Evolutionary conservation across 1,284 basidiomycete species (phyloP).

Genomic region (Cryptococcus sp.): DNA sequence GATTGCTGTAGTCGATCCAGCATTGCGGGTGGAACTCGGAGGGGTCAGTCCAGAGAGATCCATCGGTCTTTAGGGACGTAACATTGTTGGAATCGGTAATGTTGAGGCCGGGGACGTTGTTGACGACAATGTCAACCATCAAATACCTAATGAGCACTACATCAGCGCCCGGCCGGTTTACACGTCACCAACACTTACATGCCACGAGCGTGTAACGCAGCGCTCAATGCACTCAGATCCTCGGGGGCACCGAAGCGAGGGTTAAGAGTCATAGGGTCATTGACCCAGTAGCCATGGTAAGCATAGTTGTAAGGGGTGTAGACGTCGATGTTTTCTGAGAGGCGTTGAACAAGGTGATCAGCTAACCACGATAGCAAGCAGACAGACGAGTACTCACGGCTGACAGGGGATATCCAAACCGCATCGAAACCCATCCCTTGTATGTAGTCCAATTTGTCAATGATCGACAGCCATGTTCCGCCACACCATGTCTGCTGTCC

Average conservation of each 20-base stretch:
- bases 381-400: slow-evolving; percentile 20
- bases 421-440: slow-evolving; percentile 75
- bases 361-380: neutral
- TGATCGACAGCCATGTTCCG: slow-evolving; percentile 73
- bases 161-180: neutral
- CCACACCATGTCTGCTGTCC: slow-evolving; percentile 61
- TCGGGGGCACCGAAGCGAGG: slow-evolving; percentile 66
- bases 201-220: slow-evolving; percentile 65
- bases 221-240: slow-evolving; percentile 67
- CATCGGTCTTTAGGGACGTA: slow-evolving; percentile 30
- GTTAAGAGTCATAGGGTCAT: slow-evolving; percentile 67
- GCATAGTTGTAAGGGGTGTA: slow-evolving; percentile 61
- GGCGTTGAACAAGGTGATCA: slow-evolving; percentile 57
- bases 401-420: slow-evolving; percentile 56
- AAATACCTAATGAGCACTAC: slow-evolving; percentile 58
- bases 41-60: slow-evolving; percentile 42
- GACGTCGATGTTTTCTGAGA: slow-evolving; percentile 65
- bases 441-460: slow-evolving; percentile 73
- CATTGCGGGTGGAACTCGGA: slow-evolving; percentile 66
- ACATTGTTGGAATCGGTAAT: slow-evolving; percentile 28
- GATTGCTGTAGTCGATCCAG: slow-evolving; percentile 65
- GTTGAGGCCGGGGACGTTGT: slow-evolving; percentile 64
- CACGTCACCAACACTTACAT: slow-evolving; percentile 58
- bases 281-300: slow-evolving; percentile 56
- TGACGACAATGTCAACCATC: slow-evolving; percentile 78